Evolutionary conservation across 352 stramenopile species (phyloP), one percentile per base, ranked within the genome.

Genomic region (Pythium biforme): DNA sequence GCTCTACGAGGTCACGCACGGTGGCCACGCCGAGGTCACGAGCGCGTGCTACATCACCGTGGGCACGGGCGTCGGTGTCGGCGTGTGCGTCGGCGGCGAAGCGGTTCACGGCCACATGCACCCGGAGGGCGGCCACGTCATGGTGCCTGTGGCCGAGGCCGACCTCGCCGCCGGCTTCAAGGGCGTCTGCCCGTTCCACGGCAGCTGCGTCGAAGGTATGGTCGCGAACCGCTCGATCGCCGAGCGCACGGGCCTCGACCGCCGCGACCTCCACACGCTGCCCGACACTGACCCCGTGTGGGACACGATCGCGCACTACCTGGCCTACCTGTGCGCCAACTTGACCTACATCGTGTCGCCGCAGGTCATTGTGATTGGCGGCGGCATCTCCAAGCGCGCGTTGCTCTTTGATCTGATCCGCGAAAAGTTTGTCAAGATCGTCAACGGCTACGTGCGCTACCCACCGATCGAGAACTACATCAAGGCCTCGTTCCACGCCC

Each of bases 21-120:
- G 83, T n/a, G 77, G 81, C 61, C 86, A 96, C 75, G 79, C 83
- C 26, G 64, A 86, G 48, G 79, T 94, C 51, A 72, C 76, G 27
- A 94, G 81, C 66, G 78, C 81, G 43, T 88, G 95, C 39, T 99
- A 99, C 81, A 94, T 99, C 62, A 99, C 96, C 4, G 83, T 98
- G 17, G 96, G 96, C 60, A 99, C 96, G 23, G 96, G 96, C 37
- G 85, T 99, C 20, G 96, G 96, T 26, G 94, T 99, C 26, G 96
- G 96, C 17, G 81, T 99, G 20, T 89, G 96, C 31, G 79, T 98
- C 26, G 94, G 96, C 72, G 83, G 84, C 48, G 72, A 88, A 61
- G 70, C 91, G 11, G 94, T 99, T 14, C 94, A 99, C 70, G 96
- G 96, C 60, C 78, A 96, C 53, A 94, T 99, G 83, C 96, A 99